These are phyloP conservation scores for Rhizopus sp. DNA, from an alignment of 371 early-diverging fungal genomes.

Conservation along the genomic window DNA sequence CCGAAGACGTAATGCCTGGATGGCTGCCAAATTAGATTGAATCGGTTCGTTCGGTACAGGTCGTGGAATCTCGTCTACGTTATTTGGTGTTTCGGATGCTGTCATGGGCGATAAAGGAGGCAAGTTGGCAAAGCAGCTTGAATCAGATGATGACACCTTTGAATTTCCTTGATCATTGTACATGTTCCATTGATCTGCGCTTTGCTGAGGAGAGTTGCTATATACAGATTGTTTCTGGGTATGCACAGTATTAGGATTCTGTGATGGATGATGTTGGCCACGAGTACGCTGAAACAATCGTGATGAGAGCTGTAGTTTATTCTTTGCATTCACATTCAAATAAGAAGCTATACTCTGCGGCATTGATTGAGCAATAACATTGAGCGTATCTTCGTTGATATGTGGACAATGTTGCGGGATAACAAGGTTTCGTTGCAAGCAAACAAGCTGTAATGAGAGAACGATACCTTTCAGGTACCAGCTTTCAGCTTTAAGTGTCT, in stretches of 20 bases:
- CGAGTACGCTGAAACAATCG: neutral
- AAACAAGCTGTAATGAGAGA: constrained; percentile 50
- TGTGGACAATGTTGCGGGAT: constrained; percentile 42
- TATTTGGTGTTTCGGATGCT: constrained; percentile 6
- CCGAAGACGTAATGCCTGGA: constrained; percentile 45
- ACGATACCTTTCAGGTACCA: constrained; percentile 57
- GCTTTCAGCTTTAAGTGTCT: constrained; percentile 61
- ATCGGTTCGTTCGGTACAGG: constrained; percentile 24
- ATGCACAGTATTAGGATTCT: neutral
- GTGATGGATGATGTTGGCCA: neutral
- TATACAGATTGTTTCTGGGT: neutral
- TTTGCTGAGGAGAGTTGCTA: neutral
- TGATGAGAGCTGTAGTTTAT: constrained; percentile 22
- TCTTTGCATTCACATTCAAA: constrained; percentile 34
- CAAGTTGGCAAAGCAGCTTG: constrained; percentile 4
- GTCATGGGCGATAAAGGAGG: constrained; percentile 26
- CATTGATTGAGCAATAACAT: constrained; percentile 31
- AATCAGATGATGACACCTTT: neutral
- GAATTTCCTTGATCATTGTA: neutral
- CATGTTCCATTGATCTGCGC: neutral
- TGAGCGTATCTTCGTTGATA: constrained; percentile 33
- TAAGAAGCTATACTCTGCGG: constrained; percentile 39
- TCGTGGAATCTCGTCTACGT: constrained; percentile 4
- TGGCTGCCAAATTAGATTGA: constrained; percentile 41
- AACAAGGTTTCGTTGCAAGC: constrained; percentile 37